phyloP scores from a whole-genome alignment of 2,329 filamentous ascomycete species.

The Hansfordia pulvinata region DNA sequence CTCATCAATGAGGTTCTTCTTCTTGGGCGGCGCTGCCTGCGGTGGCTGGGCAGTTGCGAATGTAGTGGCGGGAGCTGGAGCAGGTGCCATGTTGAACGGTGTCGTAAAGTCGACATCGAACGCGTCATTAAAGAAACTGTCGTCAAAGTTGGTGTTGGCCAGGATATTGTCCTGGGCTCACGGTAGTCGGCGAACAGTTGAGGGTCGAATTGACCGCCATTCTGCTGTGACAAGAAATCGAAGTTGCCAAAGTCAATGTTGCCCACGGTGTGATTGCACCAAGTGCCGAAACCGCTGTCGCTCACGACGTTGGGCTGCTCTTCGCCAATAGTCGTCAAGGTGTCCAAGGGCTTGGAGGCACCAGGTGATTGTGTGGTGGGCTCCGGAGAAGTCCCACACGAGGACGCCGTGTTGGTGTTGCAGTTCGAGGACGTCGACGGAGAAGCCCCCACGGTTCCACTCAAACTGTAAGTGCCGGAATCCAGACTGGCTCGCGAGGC shows the following conservation, averaged over 20 bases:
- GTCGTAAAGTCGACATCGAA: conserved; percentile 71
- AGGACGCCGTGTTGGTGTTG: conserved; percentile 44
- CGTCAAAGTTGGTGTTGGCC: conserved; percentile 55
- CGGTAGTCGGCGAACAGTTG: conserved; percentile 86
- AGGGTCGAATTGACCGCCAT: conserved; percentile 78
- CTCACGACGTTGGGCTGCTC: conserved; percentile 35
- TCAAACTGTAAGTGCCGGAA: conserved; percentile 30
- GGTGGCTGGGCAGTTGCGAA: too few species aligned
- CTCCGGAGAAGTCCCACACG: conserved; percentile 68
- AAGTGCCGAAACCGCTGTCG: conserved; percentile 34
- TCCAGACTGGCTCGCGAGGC: conserved; percentile 37
- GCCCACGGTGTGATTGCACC: conserved; percentile 28
- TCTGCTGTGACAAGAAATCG: conserved; percentile 61
- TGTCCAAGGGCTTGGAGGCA: conserved; percentile 49
- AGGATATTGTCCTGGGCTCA: conserved; percentile 78
- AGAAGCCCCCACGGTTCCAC: conserved; percentile 46
- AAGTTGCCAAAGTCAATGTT: conserved; percentile 31
- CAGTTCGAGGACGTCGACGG: conserved; percentile 51
- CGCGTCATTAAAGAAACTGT: conserved; percentile 57
- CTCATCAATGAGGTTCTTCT: conserved; percentile 61
- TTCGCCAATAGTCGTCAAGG: conserved; percentile 51
- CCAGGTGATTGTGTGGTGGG: conserved; percentile 59
- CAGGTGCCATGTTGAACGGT: conserved; percentile 58
- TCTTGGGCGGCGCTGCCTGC: too few species aligned
- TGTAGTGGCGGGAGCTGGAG: conserved; percentile 19